Evolutionary conservation across 805 yeast species (phyloP).

Genomic region (Zygotorulaspora sp.): DNA sequence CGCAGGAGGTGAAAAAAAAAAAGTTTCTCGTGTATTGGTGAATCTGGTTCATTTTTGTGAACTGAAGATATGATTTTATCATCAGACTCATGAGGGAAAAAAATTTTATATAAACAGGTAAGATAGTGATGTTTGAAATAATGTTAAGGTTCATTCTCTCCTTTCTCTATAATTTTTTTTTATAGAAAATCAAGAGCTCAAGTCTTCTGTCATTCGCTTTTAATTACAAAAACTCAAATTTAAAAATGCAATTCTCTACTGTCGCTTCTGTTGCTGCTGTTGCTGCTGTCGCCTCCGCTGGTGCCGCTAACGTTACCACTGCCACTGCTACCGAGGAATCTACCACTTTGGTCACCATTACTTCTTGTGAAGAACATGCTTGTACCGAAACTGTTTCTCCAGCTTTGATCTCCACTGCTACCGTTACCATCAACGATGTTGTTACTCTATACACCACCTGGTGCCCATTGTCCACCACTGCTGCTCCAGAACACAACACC

Average conservation of each 20-base stretch:
- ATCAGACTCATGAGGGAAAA: no score
- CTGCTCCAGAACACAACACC: constrained; percentile 14
- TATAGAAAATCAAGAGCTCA: constrained; percentile 18
- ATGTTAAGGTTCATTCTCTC: no score
- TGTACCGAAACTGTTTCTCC: constrained; percentile 35
- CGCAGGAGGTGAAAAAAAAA: no score
- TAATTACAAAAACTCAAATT: constrained; percentile 19
- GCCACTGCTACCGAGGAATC: constrained; percentile 27
- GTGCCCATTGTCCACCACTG: constrained; percentile 31
- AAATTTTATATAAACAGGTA: no score
- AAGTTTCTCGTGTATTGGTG: not conserved
- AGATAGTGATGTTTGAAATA: no score
- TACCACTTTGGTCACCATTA: constrained; percentile 37
- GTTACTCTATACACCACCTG: constrained; percentile 38
- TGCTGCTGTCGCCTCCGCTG: constrained; percentile 32
- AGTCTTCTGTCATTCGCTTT: constrained; percentile 33
- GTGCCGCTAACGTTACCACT: constrained; percentile 23
- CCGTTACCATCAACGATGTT: constrained; percentile 34
- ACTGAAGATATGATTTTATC: no score
- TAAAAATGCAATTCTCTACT: constrained; percentile 41
- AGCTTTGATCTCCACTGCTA: constrained; percentile 36
- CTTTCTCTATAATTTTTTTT: not conserved
- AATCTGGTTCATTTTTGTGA: not conserved
- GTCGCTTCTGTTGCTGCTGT: constrained; percentile 37
- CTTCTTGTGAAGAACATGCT: constrained; percentile 33